These are phyloP conservation scores for Trichosporon sp. DNA, from an alignment of 1,284 basidiomycete genomes.

Conservation along the genomic window DNA sequence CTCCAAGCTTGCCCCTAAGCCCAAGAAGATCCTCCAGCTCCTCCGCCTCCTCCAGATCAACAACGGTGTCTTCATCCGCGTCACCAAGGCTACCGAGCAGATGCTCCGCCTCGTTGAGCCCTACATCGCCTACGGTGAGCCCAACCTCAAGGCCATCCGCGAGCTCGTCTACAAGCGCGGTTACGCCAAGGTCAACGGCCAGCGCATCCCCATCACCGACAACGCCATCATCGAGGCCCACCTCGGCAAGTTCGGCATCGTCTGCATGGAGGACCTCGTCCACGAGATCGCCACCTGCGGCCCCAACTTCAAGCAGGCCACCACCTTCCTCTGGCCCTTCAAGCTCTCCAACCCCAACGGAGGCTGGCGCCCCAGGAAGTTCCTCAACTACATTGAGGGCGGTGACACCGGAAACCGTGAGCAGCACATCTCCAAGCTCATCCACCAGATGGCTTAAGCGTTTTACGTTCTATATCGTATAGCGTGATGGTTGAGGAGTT, in stretches of 20 bases:
- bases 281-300: slow-evolving; percentile 95
- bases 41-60: slow-evolving; percentile 99
- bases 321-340: slow-evolving; percentile 98
- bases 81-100: slow-evolving; percentile 92
- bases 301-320: slow-evolving; percentile 98
- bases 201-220: slow-evolving; percentile 92
- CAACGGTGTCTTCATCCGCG: slow-evolving; percentile 98
- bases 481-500: slow-evolving; percentile 14
- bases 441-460: slow-evolving; percentile 89
- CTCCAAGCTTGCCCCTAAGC: slow-evolving; percentile 98
- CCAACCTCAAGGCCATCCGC: slow-evolving; percentile 91
- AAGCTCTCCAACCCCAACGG: slow-evolving; percentile 99
- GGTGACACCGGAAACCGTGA: slow-evolving; percentile 94
- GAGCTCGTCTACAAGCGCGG: slow-evolving; percentile 99
- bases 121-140: slow-evolving; percentile 91
- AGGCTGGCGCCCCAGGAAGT: slow-evolving; percentile 95
- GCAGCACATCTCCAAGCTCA: slow-evolving; percentile 91
- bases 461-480: slow-evolving; percentile 5
- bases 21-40: slow-evolving; percentile 97
- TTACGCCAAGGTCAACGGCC: slow-evolving; percentile 97
- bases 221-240: slow-evolving; percentile 88
- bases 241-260: slow-evolving; percentile 93
- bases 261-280: slow-evolving; percentile 96
- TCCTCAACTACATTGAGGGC: slow-evolving; percentile 89
- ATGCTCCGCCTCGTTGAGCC: slow-evolving; percentile 98